These are phyloP conservation scores for Cyclanthera cordifolia DNA, from an alignment of 306 rosid species.

Conservation along the genomic window DNA sequence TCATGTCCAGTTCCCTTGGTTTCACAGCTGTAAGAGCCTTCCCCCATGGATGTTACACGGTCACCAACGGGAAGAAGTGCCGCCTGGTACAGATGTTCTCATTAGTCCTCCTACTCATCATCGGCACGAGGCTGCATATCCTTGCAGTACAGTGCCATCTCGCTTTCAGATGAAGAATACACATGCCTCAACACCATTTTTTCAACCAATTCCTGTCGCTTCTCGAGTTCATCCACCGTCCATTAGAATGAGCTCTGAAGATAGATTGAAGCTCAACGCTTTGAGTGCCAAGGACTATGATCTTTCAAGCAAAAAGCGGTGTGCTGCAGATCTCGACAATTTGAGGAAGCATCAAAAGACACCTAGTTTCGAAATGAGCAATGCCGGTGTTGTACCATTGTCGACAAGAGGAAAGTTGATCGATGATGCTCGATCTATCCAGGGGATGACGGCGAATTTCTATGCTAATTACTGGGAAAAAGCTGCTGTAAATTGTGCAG, in stretches of 20 bases:
- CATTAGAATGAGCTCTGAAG: slow-evolving; percentile 28
- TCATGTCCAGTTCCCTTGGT: slow-evolving; percentile 37
- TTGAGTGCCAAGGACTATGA: slow-evolving; percentile 31
- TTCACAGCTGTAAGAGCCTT: slow-evolving; percentile 29
- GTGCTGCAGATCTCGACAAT: slow-evolving; percentile 27
- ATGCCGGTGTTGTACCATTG: slow-evolving; percentile 21
- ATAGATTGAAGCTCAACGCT: slow-evolving; percentile 39
- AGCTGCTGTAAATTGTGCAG: slow-evolving; percentile 18
- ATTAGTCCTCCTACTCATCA: slow-evolving; percentile 29
- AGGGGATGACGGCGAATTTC: slow-evolving; percentile 20
- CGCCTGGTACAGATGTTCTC: slow-evolving; percentile 23
- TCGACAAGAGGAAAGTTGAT: slow-evolving; percentile 22
- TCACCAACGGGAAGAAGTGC: slow-evolving; percentile 33
- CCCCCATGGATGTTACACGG: slow-evolving; percentile 55
- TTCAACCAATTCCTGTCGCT: slow-evolving; percentile 35
- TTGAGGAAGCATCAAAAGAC: slow-evolving; percentile 32
- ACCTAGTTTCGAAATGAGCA: slow-evolving; percentile 31
- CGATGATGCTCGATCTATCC: slow-evolving; percentile 24
- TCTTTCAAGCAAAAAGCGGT: slow-evolving; percentile 43
- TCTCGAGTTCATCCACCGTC: slow-evolving; percentile 23
- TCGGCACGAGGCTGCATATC: slow-evolving; percentile 30
- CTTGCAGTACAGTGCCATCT: slow-evolving; percentile 30
- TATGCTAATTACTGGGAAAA: slow-evolving; percentile 25
- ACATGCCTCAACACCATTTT: slow-evolving; percentile 23
- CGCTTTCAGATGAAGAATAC: slow-evolving; percentile 31